A percentile compares a stretch with the other conserved stretches of the same genome.
Evolutionary conservation across 345 rosid species (phyloP).

Genomic region (Acer campestre): DNA sequence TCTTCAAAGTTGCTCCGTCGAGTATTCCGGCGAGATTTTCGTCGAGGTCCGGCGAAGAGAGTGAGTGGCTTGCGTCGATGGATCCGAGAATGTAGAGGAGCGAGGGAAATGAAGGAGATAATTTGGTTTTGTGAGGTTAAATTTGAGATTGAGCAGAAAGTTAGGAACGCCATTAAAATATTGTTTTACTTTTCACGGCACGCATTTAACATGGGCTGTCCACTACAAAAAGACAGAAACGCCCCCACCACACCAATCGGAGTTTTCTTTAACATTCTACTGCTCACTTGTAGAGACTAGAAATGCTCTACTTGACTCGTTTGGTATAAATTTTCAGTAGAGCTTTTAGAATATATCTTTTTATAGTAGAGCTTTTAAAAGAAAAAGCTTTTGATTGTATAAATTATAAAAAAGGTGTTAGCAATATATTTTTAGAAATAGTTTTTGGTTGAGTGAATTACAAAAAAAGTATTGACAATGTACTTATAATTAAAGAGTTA

Average conservation of each 20-base stretch:
- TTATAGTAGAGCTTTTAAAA: no score
- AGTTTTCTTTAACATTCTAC: no score
- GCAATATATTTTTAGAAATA: no score
- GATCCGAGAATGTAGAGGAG: not conserved
- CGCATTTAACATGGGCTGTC: not conserved
- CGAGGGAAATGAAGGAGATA: constrained; percentile 33
- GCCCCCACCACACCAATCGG: not conserved
- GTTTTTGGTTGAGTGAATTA: no score
- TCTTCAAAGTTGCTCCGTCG: constrained; percentile 20
- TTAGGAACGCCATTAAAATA: constrained; percentile 38
- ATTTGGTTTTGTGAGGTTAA: constrained; percentile 31
- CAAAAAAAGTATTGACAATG: no score
- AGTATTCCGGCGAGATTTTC: constrained; percentile 28
- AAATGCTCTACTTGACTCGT: no score
- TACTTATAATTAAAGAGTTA: no score
- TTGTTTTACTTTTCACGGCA: not conserved
- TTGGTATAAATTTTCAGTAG: no score
- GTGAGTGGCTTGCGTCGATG: constrained; percentile 10
- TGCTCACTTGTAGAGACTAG: no score
- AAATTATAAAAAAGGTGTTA: no score
- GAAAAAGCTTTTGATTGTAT: no score
- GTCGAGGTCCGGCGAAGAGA: constrained; percentile 25
- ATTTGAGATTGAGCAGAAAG: constrained; percentile 28
- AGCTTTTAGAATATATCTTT: no score
- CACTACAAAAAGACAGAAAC: not conserved